A percentile compares a stretch with the other conserved stretches of the same genome.
These are phyloP conservation scores for Hysterium pulicare DNA, from an alignment of 2,329 filamentous ascomycete species.

Conservation along the genomic window DNA sequence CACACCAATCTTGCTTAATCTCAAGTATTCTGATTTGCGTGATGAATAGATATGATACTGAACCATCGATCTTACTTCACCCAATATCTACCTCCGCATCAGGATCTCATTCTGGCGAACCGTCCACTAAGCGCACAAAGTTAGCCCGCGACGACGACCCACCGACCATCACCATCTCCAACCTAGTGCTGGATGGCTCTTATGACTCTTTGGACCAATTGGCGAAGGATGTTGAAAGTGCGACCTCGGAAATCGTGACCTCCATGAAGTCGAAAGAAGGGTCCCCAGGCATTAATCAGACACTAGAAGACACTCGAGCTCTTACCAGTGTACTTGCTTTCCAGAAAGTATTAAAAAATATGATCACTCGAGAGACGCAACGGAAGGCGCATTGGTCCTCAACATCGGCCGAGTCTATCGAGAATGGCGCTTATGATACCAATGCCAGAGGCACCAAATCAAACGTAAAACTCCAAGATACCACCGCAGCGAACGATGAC, in stretches of 20 bases:
- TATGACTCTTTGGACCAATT: slow-evolving; percentile 44
- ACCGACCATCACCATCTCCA: slow-evolving; percentile 39
- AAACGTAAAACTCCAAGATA: neutral
- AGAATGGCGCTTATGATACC: neutral
- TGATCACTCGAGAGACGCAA: slow-evolving; percentile 28
- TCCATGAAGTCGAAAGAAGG: slow-evolving; percentile 22
- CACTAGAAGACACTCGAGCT: slow-evolving; percentile 33
- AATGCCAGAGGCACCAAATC: slow-evolving; percentile 8
- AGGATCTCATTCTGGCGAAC: slow-evolving; percentile 36
- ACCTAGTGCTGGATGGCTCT: slow-evolving; percentile 33
- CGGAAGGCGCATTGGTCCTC: slow-evolving; percentile 9
- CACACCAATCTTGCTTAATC: neutral
- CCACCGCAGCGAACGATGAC: slow-evolving; percentile 7
- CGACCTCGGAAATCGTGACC: slow-evolving; percentile 37
- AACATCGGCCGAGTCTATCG: neutral
- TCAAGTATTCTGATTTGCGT: slow-evolving; percentile 10
- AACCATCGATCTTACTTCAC: slow-evolving; percentile 45
- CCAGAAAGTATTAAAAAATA: slow-evolving; percentile 25
- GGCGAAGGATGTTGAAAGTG: slow-evolving; percentile 40
- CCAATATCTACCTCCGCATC: slow-evolving; percentile 26
- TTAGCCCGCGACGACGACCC: slow-evolving; percentile 31
- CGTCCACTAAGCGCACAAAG: slow-evolving; percentile 45
- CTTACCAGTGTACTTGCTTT: slow-evolving; percentile 32
- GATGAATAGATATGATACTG: slow-evolving; percentile 39
- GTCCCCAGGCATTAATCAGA: slow-evolving; percentile 16